Percentiles rank a stretch among this genome's conserved stretches.
Evolutionary conservation across 2,329 filamentous ascomycete species (phyloP).

Genomic region (Cladosporium sp.): DNA sequence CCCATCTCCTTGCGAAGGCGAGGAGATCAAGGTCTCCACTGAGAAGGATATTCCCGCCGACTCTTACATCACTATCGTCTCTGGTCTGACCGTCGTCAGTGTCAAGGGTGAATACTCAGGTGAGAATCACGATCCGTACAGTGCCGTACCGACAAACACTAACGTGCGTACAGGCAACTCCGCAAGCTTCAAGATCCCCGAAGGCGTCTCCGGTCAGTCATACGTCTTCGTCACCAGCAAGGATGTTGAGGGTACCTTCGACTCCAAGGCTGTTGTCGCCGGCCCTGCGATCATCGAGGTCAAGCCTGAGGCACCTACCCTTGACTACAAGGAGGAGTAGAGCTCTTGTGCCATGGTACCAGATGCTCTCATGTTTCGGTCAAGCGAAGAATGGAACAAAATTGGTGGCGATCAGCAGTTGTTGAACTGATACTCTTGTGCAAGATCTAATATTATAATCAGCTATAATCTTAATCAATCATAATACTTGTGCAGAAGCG

Average conservation of each 20-base stretch:
- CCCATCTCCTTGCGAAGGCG: constrained; percentile 19
- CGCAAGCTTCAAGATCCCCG: constrained; percentile 21
- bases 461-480: neutral
- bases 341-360: neutral
- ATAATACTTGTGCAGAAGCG: neutral
- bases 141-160: neutral
- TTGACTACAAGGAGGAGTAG: constrained; percentile 22
- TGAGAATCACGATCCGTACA: neutral
- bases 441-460: neutral
- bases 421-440: neutral
- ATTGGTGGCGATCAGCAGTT: neutral
- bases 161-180: neutral
- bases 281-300: constrained; percentile 29
- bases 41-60: constrained; percentile 17
- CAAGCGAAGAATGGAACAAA: neutral
- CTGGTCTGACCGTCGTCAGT: constrained; percentile 24
- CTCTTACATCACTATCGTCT: constrained; percentile 27
- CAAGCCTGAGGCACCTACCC: constrained; percentile 19
- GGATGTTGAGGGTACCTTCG: constrained; percentile 25
- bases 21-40: constrained; percentile 20
- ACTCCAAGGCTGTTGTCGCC: constrained; percentile 22
- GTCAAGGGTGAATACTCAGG: constrained; percentile 24
- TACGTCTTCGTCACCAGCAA: constrained; percentile 29
- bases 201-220: constrained; percentile 24
- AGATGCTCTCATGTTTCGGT: neutral